Base-by-base conservation (phyloP, 2,329 filamentous ascomycete genomes). In the Apiospora koreana region DNA sequence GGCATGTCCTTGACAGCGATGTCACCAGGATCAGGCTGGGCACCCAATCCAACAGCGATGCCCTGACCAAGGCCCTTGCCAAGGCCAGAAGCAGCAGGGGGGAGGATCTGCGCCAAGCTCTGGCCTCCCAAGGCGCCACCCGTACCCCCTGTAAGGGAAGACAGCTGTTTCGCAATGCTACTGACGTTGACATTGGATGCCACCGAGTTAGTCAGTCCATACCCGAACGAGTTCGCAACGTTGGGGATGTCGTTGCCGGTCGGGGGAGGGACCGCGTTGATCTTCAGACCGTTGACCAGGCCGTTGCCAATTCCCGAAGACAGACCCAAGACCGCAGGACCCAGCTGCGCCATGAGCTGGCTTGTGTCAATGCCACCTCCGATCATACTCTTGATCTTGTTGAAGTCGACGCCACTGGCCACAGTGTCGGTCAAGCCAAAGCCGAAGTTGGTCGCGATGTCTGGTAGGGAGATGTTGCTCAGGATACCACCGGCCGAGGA, bases 31-130 rank as follows among this genome's bases (percentile, higher is more conserved):
- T 78, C 77, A 0, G 74, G 72, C 68, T 80, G 77, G 7, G 79
- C 69, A n/a, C 75, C 78, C 4, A 79, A 58, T 0, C 78, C 78
- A 21, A 79, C 71, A 0, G 75, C 72, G 2, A 73, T 72, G 2
- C 78, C 78, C 43, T 72, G 68, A 3, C 77, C 77, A 0, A 79
- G 66, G 0, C 78, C 78, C 42, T 73, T 76, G 28, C 78, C 78
- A n/a, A 79, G 70, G 1, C 78, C 78, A 0, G 75, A 72, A 1
- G 75, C 77, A 7, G 76, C 75, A 2, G 74, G 73, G 0, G 74
- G 75, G 1, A 77, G 73, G 42, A 73, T 71, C 7, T 72, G 58
- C 75, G 73, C 72, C 18, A 75, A 25, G n/a, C 68, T 31, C 6
- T 43, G 18, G 54, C 54, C 54, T n/a, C 31, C 54, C 31, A 62